phyloP scores from a whole-genome alignment of 2,329 filamentous ascomycete genomes.

The Conoideocrella luteorostrata region DNA sequence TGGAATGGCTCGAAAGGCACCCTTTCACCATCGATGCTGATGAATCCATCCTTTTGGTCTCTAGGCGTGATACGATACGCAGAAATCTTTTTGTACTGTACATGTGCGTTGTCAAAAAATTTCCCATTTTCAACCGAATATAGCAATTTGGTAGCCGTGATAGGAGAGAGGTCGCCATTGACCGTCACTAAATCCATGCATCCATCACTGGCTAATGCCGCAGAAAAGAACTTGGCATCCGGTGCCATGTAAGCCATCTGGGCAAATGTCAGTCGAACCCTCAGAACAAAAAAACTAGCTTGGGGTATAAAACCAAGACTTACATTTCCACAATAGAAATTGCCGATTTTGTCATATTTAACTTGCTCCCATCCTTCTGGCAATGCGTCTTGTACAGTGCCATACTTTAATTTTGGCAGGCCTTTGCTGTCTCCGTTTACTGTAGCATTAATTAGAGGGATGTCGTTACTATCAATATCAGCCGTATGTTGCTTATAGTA shows the following conservation, averaged over 20 bases:
- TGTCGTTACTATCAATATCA: constrained; percentile 16
- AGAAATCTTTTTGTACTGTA: constrained; percentile 77
- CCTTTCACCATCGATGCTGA: constrained; percentile 89
- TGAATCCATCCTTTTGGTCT: constrained; percentile 66
- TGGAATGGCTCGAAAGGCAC: constrained; percentile 87
- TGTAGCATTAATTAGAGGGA: neutral
- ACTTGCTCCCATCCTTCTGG: constrained; percentile 71
- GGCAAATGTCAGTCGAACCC: constrained; percentile 8
- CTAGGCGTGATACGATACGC: constrained; percentile 80
- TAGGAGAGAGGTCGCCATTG: constrained; percentile 64
- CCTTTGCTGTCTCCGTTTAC: constrained; percentile 34
- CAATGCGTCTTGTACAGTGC: constrained; percentile 70
- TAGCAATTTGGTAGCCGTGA: constrained; percentile 63
- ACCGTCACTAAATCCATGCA: constrained; percentile 79
- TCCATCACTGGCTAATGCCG: constrained; percentile 76
- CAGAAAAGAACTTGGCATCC: constrained; percentile 80
- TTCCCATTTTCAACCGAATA: constrained; percentile 63
- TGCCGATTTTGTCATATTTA: constrained; percentile 73
- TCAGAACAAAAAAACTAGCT: neutral
- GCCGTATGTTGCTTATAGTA: constrained; percentile 56
- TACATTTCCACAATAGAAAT: constrained; percentile 88
- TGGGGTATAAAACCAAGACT: constrained; percentile 21
- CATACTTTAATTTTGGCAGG: constrained; percentile 70
- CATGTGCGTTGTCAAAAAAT: constrained; percentile 73
- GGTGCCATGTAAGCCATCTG: constrained; percentile 88